Evolutionary conservation across 208 protist species (phyloP), one percentile per base, ranked within the genome.

Genomic region (Endotrypanum monterogeii): DNA sequence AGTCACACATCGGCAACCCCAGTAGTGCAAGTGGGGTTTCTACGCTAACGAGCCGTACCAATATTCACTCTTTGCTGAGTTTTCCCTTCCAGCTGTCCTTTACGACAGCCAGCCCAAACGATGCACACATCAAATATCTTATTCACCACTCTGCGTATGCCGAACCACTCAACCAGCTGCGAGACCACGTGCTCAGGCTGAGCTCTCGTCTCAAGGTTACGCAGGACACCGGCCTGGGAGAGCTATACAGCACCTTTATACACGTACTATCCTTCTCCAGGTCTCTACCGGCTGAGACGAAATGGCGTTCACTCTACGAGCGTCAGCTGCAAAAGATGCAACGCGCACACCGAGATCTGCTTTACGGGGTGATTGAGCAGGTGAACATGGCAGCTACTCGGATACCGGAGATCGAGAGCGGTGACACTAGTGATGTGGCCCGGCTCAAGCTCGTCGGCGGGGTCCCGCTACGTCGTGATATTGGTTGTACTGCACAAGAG

Each of bases 1-100:
- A 35, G 9, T 32, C 37, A n/a, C 37, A 12, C 14, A 11, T 20
- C 11, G 37, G 48, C 18, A 16, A 25, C 1, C 7, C 46, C 1
- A 46, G 63, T 20, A 28, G 55, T 37, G 8, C 30, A 9, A 71
- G 58, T 55, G 69, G 25, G n/a, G 67, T 60, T 12, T 48, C 68
- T 3, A 39, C 56, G 61, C 39, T 67, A 7, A 66, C 76, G 23
- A 73, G 48, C 41, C 58, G 65, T 48, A 48, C 66, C n/a, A 48
- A 57, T 16, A 44, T 69, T 60, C 68, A 71, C 52, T 72, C 83
- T 3, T 73, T 74, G 20, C 60, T 83, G 16, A 74, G 76, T 30
- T 85, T 85, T 54, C 77, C 80, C 30, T 71, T 85, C 41, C 65
- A 83, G 66, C 70, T 90, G 25, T 81, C 80, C 35, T 92, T 92